phyloP scores from a whole-genome alignment of 352 stramenopile genomes.

The Salisapilia sapeloensis region DNA sequence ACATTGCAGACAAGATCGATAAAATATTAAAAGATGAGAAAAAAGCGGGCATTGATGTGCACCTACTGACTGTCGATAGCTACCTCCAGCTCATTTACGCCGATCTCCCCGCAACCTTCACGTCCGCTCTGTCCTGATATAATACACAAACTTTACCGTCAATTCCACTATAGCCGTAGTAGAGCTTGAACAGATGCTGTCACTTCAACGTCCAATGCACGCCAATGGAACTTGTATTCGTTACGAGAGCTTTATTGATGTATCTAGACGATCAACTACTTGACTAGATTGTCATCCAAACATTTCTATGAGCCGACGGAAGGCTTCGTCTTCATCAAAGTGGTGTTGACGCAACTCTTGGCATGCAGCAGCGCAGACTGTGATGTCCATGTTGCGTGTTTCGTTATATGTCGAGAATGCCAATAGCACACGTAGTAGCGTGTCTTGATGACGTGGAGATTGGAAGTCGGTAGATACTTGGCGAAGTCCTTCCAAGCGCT shows the following conservation, averaged over 20 bases:
- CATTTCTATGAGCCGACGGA: constrained; percentile 25
- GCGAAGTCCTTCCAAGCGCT: constrained; percentile 8
- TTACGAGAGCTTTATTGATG: too few relatives aligned
- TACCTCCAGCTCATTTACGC: constrained; percentile 21
- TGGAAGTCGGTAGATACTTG: constrained; percentile 13
- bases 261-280: too few relatives aligned
- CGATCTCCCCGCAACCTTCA: constrained; percentile 18
- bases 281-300: too few relatives aligned
- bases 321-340: constrained; percentile 34
- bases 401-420: constrained; percentile 59
- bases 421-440: constrained; percentile 30
- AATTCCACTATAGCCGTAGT: too few relatives aligned
- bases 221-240: too few relatives aligned
- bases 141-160: too few relatives aligned
- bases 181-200: too few relatives aligned
- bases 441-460: constrained; percentile 5
- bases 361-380: constrained; percentile 23
- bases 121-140: too few relatives aligned
- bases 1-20: too few relatives aligned
- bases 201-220: too few relatives aligned
- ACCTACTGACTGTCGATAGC: too few relatives aligned
- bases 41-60: constrained; percentile 19
- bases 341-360: constrained; percentile 18
- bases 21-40: neutral
- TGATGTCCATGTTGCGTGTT: constrained; percentile 18